A percentile compares a stretch with the other conserved stretches of the same genome.
Conservation (phyloP, 2,329 filamentous ascomycete genomes). For the Colletotrichum orchidophilum region DNA sequence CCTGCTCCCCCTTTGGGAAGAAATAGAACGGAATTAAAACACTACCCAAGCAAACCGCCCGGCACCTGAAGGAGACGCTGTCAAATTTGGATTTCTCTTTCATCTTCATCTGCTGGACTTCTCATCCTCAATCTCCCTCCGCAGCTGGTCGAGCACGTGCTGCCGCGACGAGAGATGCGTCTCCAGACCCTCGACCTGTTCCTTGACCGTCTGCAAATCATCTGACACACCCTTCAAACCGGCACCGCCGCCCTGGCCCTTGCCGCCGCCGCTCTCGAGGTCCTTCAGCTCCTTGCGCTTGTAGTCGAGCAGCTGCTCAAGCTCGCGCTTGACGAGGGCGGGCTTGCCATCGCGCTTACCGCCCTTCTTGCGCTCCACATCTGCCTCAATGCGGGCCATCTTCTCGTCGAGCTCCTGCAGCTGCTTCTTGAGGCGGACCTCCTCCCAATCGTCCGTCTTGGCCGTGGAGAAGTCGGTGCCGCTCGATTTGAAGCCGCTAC, state of each 20-base stretch:
- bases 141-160: conserved; percentile 78
- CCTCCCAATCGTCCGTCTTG: conserved; percentile 96
- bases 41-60: neutral
- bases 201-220: conserved; percentile 88
- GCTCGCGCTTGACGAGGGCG: conserved; percentile 90
- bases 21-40: neutral
- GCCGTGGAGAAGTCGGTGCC: conserved; percentile 91
- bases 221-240: conserved; percentile 81
- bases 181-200: conserved; percentile 93
- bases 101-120: conserved; percentile 63
- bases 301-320: conserved; percentile 94
- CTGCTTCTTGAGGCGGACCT: conserved; percentile 93
- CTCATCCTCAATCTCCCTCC: conserved; percentile 87
- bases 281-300: conserved; percentile 84
- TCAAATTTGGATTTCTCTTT: neutral
- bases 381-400: conserved; percentile 82
- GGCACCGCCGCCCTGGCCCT: conserved; percentile 71
- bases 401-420: conserved; percentile 89
- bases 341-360: conserved; percentile 82
- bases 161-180: conserved; percentile 81
- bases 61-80: neutral
- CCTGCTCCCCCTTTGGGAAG: neutral
- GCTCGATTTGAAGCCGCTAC: conserved; percentile 80
- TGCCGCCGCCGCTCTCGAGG: conserved; percentile 76
- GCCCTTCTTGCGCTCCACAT: conserved; percentile 70